A percentile compares a stretch with the other conserved stretches of the same genome.
These are phyloP conservation scores for Sporopachydermia quercuum DNA, from an alignment of 805 yeast genomes.

Conservation along the genomic window DNA sequence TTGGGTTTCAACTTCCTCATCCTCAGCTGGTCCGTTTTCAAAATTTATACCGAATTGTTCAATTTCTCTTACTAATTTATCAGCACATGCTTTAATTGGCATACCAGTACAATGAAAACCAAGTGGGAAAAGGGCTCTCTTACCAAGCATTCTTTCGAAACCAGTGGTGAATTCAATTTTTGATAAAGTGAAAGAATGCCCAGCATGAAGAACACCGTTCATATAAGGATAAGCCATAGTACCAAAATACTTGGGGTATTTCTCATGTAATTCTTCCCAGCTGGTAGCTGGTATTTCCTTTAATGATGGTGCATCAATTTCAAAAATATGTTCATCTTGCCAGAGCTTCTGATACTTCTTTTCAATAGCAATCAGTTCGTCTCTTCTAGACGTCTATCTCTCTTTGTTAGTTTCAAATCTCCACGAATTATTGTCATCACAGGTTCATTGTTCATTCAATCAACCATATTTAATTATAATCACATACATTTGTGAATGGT, in stretches of 20 bases:
- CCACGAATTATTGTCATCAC: not conserved
- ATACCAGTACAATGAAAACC: conserved; percentile 99
- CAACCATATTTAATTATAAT: too few relatives aligned
- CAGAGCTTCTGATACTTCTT: conserved; percentile 76
- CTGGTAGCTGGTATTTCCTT: conserved; percentile 47
- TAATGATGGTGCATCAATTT: conserved; percentile 72
- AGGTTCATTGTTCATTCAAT: not conserved
- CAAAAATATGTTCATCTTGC: conserved; percentile 77
- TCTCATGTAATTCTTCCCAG: conserved; percentile 56
- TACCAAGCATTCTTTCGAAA: conserved; percentile 89
- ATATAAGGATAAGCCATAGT: conserved; percentile 98
- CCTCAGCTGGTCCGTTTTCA: conserved; percentile 32
- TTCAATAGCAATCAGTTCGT: conserved; percentile 78
- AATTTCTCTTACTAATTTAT: conserved; percentile 82
- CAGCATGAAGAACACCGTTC: conserved; percentile 98
- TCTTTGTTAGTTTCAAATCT: not conserved
- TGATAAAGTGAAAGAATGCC: conserved; percentile 89
- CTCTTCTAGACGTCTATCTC: conserved; percentile 81
- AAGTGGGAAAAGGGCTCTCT: conserved; percentile 81
- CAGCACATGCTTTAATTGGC: conserved; percentile 96
- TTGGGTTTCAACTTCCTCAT: conserved; percentile 29
- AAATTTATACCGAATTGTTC: conserved; percentile 82
- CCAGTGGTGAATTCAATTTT: conserved; percentile 89
- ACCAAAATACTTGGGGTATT: conserved; percentile 76
- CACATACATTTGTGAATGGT: not conserved